phyloP scores from a whole-genome alignment of 2,329 filamentous ascomycete species.

The Fusarium pilosicola region DNA sequence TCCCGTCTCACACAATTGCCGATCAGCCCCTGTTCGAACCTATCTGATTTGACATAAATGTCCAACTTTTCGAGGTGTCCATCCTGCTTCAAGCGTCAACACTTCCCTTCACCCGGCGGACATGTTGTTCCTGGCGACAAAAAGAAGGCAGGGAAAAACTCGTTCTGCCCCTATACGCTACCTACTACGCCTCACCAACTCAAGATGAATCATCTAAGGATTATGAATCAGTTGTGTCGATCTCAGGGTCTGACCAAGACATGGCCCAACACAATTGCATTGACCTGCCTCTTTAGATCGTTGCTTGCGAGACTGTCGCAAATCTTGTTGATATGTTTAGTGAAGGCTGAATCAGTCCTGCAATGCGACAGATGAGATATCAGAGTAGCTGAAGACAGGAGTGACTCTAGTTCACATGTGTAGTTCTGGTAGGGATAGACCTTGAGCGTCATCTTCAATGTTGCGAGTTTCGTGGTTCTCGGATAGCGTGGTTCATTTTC shows the following conservation, averaged over 20 bases:
- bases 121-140: background rate
- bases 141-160: background rate
- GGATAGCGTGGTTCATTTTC: background rate
- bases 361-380: background rate
- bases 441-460: background rate
- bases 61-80: background rate
- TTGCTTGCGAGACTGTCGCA: background rate
- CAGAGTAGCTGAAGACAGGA: background rate
- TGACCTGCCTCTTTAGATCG: background rate
- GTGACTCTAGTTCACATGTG: background rate
- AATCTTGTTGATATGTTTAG: background rate
- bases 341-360: background rate
- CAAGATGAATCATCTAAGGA: background rate
- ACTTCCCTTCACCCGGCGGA: background rate
- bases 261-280: background rate
- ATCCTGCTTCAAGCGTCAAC: background rate
- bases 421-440: background rate
- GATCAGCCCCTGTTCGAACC: background rate
- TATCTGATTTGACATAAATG: background rate
- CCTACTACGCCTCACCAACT: background rate
- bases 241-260: background rate
- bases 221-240: background rate
- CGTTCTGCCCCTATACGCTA: background rate
- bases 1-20: background rate
- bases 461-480: background rate